Evolutionary conservation across 2,329 filamentous ascomycete species (phyloP).

Genomic region (Pseudogymnoascus verrucosus): DNA sequence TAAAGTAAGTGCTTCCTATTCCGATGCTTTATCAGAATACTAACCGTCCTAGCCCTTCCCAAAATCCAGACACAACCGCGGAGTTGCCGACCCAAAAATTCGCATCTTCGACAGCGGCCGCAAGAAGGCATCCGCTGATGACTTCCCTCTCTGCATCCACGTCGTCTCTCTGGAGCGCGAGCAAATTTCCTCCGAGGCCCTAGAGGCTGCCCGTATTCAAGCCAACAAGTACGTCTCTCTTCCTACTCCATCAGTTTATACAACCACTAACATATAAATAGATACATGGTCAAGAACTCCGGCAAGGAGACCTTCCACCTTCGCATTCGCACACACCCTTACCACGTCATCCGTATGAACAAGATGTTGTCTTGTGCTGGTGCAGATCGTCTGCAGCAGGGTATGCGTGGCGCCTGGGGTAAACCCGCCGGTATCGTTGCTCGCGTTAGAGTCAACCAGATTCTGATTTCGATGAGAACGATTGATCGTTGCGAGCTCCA

Average conservation of each 20-base stretch:
- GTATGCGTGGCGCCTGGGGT: constrained; percentile 99
- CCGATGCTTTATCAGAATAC: constrained; percentile 11
- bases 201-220: constrained; percentile 99
- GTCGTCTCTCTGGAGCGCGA: constrained; percentile 99
- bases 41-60: constrained; percentile 68
- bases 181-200: constrained; percentile 98
- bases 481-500: constrained; percentile 72
- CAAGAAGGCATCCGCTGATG: constrained; percentile 97
- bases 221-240: constrained; percentile 74
- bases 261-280: constrained; percentile 13
- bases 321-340: constrained; percentile 85
- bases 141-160: constrained; percentile 99
- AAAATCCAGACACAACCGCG: constrained; percentile 99
- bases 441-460: constrained; percentile 99
- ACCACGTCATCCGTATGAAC: constrained; percentile 99
- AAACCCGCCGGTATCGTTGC: constrained; percentile 99
- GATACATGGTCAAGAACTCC: constrained; percentile 59
- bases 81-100: constrained; percentile 80
- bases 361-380: constrained; percentile 99
- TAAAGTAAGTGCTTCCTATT: constrained; percentile 63
- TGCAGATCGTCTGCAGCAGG: constrained; percentile 99
- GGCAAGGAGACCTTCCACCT: constrained; percentile 71
- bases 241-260: constrained; percentile 37
- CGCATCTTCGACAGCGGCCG: constrained; percentile 98
- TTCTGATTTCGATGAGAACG: constrained; percentile 93